Base-by-base conservation (phyloP, 768 basidiomycete species). In the Rubroboletus satanas region DNA sequence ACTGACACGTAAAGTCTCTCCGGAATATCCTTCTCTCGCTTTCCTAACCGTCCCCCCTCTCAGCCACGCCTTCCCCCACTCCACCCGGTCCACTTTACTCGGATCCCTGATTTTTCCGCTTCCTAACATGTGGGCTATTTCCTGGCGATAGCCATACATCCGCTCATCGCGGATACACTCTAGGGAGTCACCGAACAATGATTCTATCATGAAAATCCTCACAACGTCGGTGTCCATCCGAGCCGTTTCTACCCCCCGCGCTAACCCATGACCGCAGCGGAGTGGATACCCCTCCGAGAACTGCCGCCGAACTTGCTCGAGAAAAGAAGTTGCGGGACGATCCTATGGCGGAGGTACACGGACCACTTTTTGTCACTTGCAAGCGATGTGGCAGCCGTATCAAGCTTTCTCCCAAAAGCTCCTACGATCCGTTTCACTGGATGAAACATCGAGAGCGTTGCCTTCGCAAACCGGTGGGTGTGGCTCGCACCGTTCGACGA, bases 371-470 rank as follows among this genome's bases (percentile, higher is more conserved):
- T 49, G 81, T 84, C 48, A 72, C 74, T 51, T 87, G 85, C 71
- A 73, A 71, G 57, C 76, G 76, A 49, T 88, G 87, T 67, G 73
- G 75, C 36, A 70, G 62, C 29, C 70, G 73, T 14, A 87, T 88
- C 69, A 85, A 85, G 66, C 79, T 88, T 28, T 87, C 85, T 15
- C 68, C 75, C 32, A 88, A 87, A 70, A 85, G 83, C 67, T 74
- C 75, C 21, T 88, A 78, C 60, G 87, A 88, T 61, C 76, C 77
- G 31, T 80, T 79, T 62, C 86, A 88, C 67, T 88, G 87, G 87
- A 66, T 71, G 43, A 83, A 79, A 59, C 87, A 88, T 62, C 76
- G 81, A 32, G 74, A 74, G 38, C 76, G 85, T 31, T 88, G 87
- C 66, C 65, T 81, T 51, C 82, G 78, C 69, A 79, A 75, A 55